Evolutionary conservation across 768 basidiomycete species (phyloP), one percentile per base, ranked within the genome.

Genomic region (Auriscalpium microsporum): DNA sequence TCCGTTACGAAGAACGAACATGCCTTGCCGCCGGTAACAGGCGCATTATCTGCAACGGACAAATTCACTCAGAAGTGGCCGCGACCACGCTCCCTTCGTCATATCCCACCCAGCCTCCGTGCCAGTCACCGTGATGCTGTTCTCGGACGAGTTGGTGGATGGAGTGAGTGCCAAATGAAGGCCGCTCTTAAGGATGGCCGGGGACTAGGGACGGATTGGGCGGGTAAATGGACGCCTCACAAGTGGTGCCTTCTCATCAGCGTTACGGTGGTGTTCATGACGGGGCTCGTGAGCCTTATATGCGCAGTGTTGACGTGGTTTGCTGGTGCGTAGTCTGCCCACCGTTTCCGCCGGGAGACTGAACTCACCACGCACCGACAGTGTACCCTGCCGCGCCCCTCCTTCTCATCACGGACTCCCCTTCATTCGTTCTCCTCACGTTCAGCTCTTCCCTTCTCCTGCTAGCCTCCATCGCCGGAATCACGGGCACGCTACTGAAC

Each of bases 331-430:
- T 61, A 45, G 38, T 13, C 42, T 54, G 38, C 28, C 50, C 17
- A 50, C 21, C 13, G 14, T 52, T 49, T 50, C 33, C 4, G 10
- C 46, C 13, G n/a, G 6, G 9, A 14, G 23, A 21, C 11, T 56
- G 34, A 9, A 9, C 36, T 55, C 47, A 55, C 35, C 19, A 54
- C 42, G 10, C 19, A 10, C 49, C 48, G 33, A 60, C 21, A 87
- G 84, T 80, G 1, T 83, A 80, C 76, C 64, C 71, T n/a, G 69
- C 75, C 11, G 80, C 84, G n/a, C 81, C 82, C 50, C 81, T 86
- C 9, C 78, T 84, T 67, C 71, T 73, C 56, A 78, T 83, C 54
- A 76, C 82, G 2, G 81, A 88, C 68, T 69, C 74, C 58, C 78
- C 81, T 57, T 66, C 80, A 48, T 71, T 82, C 47, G 66, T 77